Evolutionary conservation across 1,284 basidiomycete species (phyloP), one percentile per base, ranked within the genome.

Genomic region (Tetrapyrgos nigripes): DNA sequence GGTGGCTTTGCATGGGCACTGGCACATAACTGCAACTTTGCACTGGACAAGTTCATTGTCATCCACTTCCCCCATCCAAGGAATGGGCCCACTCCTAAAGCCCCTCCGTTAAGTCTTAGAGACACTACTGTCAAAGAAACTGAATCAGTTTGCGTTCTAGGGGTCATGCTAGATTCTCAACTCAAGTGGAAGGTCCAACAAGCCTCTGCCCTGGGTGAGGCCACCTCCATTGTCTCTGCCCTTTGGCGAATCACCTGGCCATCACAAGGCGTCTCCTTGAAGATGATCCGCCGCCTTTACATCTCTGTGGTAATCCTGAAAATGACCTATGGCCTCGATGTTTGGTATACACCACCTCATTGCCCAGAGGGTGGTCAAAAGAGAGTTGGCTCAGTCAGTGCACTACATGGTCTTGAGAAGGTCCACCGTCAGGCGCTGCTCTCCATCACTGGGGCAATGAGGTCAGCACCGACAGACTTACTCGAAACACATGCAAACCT

Each of bases 291-390:
- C 2, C 62, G 60, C 3, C 61, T 76, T 0, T 74, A 76, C 58
- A 48, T 67, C 0, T 56, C 71, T 2, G 68, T 76, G 0, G 73
- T 66, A 0, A 50, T 79, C n/a, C 75, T 75, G 3, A 70, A 70
- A 35, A 72, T 78, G 66, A 64, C 70, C 0, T 79, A 78, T 48
- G 73, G 69, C 1, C 63, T 71, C 1, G 73, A 77, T 37, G 61
- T 73, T 1, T 80, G 73, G 73, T 73, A 69, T 55, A 69, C 48
- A n/a, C 73, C 64, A 50, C 73, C 64, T 5, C 24, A 45, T 17
- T 28, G 21, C 2, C 28, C 45, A 2, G 24, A 23, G 1, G 50
- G 46, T 14, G 14, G 9, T 19, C 44, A 48, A 26, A 11, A 26
- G 13, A 44, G 53, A 3, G 35, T n/a, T 13, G 63, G 63, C 0